phyloP scores from a whole-genome alignment of 1,284 basidiomycete genomes.

The Bjerkandera adusta region DNA sequence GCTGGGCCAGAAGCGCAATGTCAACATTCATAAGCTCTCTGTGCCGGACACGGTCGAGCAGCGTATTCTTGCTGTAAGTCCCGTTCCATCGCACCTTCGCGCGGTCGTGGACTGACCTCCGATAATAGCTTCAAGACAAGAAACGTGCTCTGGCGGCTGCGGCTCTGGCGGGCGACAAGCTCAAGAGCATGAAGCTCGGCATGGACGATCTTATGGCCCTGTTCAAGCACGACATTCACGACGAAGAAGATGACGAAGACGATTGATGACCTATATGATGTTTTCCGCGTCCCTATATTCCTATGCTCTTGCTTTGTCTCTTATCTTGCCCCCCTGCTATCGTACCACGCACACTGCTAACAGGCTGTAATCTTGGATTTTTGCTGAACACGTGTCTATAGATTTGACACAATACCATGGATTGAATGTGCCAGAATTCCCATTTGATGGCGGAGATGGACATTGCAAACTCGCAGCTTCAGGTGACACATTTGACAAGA shows the following conservation, averaged over 20 bases:
- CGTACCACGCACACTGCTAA: too few species aligned
- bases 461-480: too few species aligned
- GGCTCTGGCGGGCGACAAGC: conserved; percentile 85
- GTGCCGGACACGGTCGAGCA: conserved; percentile 90
- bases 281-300: background rate
- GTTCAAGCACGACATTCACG: conserved; percentile 57
- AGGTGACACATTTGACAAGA: too few species aligned
- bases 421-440: too few species aligned
- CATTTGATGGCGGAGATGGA: too few species aligned
- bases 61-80: conserved; percentile 69
- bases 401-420: too few species aligned
- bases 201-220: conserved; percentile 82
- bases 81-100: background rate
- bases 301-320: background rate
- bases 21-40: conserved; percentile 93
- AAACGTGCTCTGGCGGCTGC: conserved; percentile 86
- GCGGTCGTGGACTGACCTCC: background rate
- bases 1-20: conserved; percentile 78
- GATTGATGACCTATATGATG: background rate
- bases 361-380: too few species aligned
- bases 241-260: conserved; percentile 51
- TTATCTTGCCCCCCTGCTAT: background rate
- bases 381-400: too few species aligned
- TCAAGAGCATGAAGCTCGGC: conserved; percentile 83
- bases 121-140: conserved; percentile 72